Base-by-base conservation (phyloP, 108 stramenopile genomes). In the Fistulifera pelliculosa region DNA sequence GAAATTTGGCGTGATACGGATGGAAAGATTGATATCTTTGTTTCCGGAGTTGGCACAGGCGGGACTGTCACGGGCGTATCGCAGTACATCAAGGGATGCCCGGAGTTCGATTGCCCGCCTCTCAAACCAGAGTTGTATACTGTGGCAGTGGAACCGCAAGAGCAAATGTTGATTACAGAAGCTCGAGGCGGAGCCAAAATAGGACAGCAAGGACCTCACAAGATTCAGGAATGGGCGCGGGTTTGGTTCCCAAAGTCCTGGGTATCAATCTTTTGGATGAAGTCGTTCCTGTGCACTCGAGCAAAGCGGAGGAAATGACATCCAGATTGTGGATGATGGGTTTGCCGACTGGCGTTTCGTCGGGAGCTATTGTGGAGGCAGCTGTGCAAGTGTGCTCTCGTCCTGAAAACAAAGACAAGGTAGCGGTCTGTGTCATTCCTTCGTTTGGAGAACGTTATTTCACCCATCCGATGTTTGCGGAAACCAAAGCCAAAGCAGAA, bases 361-460 rank as follows among this genome's bases (percentile, higher is more conserved):
- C 77, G 13, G 86, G 82, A 13, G 86, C 85, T 38, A 86, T 81
- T 61, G 80, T 79, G 14, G 47, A 43, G 6, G 85, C 80, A 15
- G 75, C 85, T 13, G 24, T 80, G 17, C 47, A 86, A 27, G 75
- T 81, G 0, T 71, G 69, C 41, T 52, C 51, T 10, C 69, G 79
- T 24, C 77, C 78, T n/a, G 79, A 77, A 54, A 56, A 56, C 21
- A 73, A 60, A 11, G 71, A 73, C 11, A 80, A 81, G 61, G 40
- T 66, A 13, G 74, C 68, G 23, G 85, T 87, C 14, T 76, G 74
- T 41, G 75, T 87, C 56, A 71, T 87, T 44, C 85, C 85, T 15
- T 71, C 69, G 11, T 80, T 78, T 50, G 86, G 86, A 52, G 86
- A 87, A 65, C 68, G 86, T 13, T 87, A 87, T 67, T 79, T 87